Base-by-base conservation (phyloP, 495 filamentous ascomycete species). In the Haplographium delicatum region DNA sequence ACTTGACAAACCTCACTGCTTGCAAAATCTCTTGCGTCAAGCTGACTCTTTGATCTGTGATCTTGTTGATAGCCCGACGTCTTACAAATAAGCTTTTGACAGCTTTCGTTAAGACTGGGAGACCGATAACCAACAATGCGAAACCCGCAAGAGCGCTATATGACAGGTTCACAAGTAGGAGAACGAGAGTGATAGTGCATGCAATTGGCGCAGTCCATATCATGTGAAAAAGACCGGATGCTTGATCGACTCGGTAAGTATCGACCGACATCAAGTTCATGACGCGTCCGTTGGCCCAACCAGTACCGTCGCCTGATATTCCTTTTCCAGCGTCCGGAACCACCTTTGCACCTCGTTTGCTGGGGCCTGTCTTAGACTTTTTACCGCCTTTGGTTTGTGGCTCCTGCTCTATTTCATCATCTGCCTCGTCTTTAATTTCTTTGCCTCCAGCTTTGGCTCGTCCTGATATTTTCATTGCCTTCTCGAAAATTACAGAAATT, bases 221-320 rank as follows among this genome's bases (percentile, higher is more conserved):
- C 63, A 97, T 76, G 58, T 97, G 91, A 67, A 96, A 90, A 70
- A 95, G 79, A 43, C 86, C 87, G 11, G 73, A 85, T 3, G 89
- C 88, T 59, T 86, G 80, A 59, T 96, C 89, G 51, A 97, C 74
- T 44, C 90, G 86, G 66, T 91, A 90, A 13, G 91, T 89, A 59
- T 97, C 91, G 31, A 89, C 88, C 48, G 85, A 86, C 91, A 97
- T 96, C 58, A 97, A 62, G 47, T 91, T 94, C 53, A 91, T 78
- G 24, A 97, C 85, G 47, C 86, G 79, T 16, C 91, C 91, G 60
- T 96, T 97, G 37, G 81, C 80, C 91, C 91, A 97, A 16, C 89
- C 90, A 5, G 75, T 74, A 20, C 85, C 85, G 56, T 89, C 84
- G 13, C 79, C 81, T 7, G 74, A 62, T 11, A 85, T 68, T 4